A percentile compares a stretch with the other conserved stretches of the same genome.
Conservation (phyloP, 2,329 filamentous ascomycete species). For the Microthyrium microscopicum region DNA sequence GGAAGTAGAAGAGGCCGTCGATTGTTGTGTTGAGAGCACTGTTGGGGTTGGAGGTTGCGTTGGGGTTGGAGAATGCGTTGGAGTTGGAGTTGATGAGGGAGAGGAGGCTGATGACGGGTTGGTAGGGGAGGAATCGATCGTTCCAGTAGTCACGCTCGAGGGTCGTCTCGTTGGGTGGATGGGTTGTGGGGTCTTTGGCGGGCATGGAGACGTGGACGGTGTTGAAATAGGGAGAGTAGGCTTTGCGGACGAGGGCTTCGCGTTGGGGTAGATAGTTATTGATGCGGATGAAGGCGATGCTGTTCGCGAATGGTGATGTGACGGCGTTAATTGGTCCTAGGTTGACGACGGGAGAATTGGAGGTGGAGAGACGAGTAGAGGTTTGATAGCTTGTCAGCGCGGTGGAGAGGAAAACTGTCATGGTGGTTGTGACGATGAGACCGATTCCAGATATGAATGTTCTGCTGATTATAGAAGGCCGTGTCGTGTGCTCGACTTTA, state of each 20-base stretch:
- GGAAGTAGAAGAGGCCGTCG: slow-evolving; percentile 17
- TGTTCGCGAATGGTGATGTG: not conserved
- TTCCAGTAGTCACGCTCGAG: slow-evolving; percentile 4
- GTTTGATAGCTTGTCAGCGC: too few relatives aligned
- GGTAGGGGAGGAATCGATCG: slow-evolving; percentile 12
- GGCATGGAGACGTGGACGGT: slow-evolving; percentile 16
- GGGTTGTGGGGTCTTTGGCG: not conserved
- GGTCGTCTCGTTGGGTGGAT: not conserved
- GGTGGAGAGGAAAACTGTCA: too few relatives aligned
- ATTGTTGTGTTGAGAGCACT: slow-evolving; percentile 9
- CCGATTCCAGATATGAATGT: too few relatives aligned
- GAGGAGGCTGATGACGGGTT: slow-evolving; percentile 16
- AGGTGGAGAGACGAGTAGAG: too few relatives aligned
- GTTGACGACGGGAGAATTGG: too few relatives aligned
- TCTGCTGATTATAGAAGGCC: too few relatives aligned
- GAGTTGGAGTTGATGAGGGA: slow-evolving; percentile 15
- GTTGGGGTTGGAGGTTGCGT: slow-evolving; percentile 10
- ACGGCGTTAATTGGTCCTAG: too few relatives aligned
- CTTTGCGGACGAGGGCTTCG: too few relatives aligned
- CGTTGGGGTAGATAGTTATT: slow-evolving; percentile 34
- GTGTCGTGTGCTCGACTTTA: too few relatives aligned
- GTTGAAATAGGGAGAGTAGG: slow-evolving; percentile 19
- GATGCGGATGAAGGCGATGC: slow-evolving; percentile 30
- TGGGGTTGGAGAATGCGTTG: slow-evolving; percentile 11
- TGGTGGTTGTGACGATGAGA: too few relatives aligned